Evolutionary conservation across 2,329 filamentous ascomycete species (phyloP).

Genomic region (Pleurostoma richardsiae): DNA sequence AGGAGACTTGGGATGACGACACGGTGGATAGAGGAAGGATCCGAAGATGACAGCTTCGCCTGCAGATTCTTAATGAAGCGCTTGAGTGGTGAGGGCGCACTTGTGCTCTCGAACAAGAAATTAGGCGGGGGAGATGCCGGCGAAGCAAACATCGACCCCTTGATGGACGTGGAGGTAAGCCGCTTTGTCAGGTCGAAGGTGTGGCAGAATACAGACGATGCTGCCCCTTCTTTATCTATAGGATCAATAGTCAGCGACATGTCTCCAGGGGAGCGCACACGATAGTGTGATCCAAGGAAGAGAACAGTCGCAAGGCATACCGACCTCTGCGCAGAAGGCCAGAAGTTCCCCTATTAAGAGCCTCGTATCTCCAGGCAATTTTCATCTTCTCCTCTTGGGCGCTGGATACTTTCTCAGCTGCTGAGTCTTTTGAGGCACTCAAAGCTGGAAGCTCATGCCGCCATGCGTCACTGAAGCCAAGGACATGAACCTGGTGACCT

Average conservation of each 20-base stretch:
- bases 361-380: slow-evolving; percentile 97
- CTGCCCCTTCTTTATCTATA: slow-evolving; percentile 10
- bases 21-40: slow-evolving; percentile 65
- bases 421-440: slow-evolving; percentile 34
- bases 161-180: slow-evolving; percentile 43
- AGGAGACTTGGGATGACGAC: slow-evolving; percentile 81
- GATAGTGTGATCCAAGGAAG: too few relatives aligned
- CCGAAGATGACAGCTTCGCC: slow-evolving; percentile 49
- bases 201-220: slow-evolving; percentile 57
- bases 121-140: slow-evolving; percentile 40
- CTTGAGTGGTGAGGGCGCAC: slow-evolving; percentile 49
- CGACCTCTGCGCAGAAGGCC: neutral
- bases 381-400: slow-evolving; percentile 77
- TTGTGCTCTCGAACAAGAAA: slow-evolving; percentile 12
- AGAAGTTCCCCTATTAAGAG: slow-evolving; percentile 54
- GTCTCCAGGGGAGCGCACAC: too few relatives aligned
- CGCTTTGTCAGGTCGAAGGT: slow-evolving; percentile 67
- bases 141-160: slow-evolving; percentile 45
- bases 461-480: slow-evolving; percentile 79
- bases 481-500: slow-evolving; percentile 80
- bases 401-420: slow-evolving; percentile 32
- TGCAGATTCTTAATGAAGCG: slow-evolving; percentile 57
- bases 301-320: too few relatives aligned
- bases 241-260: neutral
- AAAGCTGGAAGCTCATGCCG: slow-evolving; percentile 77